Base-by-base conservation (phyloP, 176 grass and related monocot genomes). In the Aegilops umbellulata region DNA sequence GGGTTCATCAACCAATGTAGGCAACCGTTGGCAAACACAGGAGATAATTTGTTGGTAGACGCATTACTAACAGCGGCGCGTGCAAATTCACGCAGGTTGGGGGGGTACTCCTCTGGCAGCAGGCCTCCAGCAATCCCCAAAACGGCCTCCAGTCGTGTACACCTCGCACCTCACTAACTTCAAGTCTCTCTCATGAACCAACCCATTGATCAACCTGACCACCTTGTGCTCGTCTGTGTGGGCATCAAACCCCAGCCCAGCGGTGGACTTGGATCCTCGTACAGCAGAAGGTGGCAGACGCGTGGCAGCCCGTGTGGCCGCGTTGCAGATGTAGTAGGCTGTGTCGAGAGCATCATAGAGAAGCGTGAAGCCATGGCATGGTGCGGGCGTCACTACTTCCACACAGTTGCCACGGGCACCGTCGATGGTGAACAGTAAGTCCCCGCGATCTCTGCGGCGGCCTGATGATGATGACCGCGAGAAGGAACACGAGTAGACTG, bases 291-390 rank as follows among this genome's bases (percentile, higher is more conserved):
- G 75, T 1, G 84, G 84, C 31, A 79, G 12, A 0, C 64, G 9
- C 3, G 65, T 80, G 20, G 80, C 20, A 44, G 66, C 53, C 36
- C 77, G 7, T 22, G 85, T 86, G 49, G 66, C 26, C 30, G 77
- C 76, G 30, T 86, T 86, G 83, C 26, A 61, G 8, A 86, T 38
- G 22, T 86, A 73, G 36, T 80, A 73, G 19, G 77, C 36, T 3
- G 35, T 53, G 6, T 4, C 66, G 1, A 86, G 14, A 20, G 27
- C 66, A 19, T 87, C 85, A 2, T 81, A 80, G 0, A 80, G 20
- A n/a, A 87, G 77, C 20, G 38, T 87, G 67, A 87, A 77, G 38
- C 85, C 77, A 2, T 8, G 53, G 8, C 77, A 74, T 0, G 66
- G 25, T 1, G 38, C 13, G 16, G 36, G 14, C 0, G 20, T 10